These are phyloP conservation scores for Alternaria longipes DNA, from an alignment of 2,329 filamentous ascomycete species.

Conservation along the genomic window DNA sequence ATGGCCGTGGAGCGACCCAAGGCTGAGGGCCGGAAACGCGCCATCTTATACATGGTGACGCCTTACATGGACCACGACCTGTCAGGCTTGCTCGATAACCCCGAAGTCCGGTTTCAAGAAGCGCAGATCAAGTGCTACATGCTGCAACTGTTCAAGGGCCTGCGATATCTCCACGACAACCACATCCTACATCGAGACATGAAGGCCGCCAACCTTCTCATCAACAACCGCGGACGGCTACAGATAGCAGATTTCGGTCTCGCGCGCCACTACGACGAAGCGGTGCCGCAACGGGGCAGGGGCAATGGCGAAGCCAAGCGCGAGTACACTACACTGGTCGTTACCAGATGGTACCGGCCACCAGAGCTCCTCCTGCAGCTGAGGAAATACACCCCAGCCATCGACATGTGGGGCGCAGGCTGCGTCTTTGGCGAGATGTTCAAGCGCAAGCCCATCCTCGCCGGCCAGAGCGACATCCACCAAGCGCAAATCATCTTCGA, in stretches of 20 bases:
- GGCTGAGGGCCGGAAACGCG: constrained; percentile 65
- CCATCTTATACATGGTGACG: constrained; percentile 97
- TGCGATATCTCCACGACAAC: constrained; percentile 85
- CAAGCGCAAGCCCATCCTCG: constrained; percentile 87
- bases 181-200: constrained; percentile 95
- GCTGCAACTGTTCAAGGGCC: constrained; percentile 87
- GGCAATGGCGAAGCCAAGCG: constrained; percentile 85
- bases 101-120: constrained; percentile 84
- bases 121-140: constrained; percentile 98
- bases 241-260: constrained; percentile 98
- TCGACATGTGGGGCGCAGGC: constrained; percentile 99
- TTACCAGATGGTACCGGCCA: constrained; percentile 96
- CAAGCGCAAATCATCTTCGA: constrained; percentile 95
- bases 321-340: constrained; percentile 96
- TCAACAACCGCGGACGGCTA: constrained; percentile 90
- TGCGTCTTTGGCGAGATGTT: constrained; percentile 99
- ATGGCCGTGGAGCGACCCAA: constrained; percentile 89
- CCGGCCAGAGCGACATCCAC: constrained; percentile 86
- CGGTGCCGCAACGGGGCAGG: constrained; percentile 76
- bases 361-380: constrained; percentile 91
- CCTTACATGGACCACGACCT: constrained; percentile 99
- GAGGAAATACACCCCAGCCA: constrained; percentile 92
- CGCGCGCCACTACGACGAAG: constrained; percentile 90
- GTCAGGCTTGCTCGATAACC: constrained; percentile 96
- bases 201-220: constrained; percentile 97